A percentile compares a stretch with the other conserved stretches of the same genome.
Evolutionary conservation across 345 rosid genomes (phyloP).

Genomic region (Angophora floribunda): DNA sequence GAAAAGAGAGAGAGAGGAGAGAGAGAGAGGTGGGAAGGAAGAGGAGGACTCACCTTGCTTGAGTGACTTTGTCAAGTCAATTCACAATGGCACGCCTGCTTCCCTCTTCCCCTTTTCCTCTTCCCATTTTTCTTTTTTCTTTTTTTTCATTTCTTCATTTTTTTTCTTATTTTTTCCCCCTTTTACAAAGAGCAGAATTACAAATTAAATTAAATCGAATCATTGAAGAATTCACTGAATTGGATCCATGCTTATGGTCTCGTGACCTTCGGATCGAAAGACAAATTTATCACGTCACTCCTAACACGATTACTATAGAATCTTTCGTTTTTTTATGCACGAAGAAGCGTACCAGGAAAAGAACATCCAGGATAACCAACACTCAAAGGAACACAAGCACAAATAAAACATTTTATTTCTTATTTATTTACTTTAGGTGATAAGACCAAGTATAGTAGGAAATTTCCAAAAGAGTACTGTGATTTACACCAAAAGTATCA

Average conservation of each 20-base stretch:
- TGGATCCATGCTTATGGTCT: neutral
- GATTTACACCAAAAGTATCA: too few relatives aligned
- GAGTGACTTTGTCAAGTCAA: neutral
- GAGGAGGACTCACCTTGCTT: neutral
- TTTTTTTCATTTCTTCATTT: neutral
- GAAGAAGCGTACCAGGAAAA: too few relatives aligned
- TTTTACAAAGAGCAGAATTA: neutral
- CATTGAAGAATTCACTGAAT: neutral
- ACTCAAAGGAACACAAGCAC: too few relatives aligned
- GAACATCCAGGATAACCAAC: too few relatives aligned
- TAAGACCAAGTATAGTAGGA: too few relatives aligned
- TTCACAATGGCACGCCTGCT: neutral
- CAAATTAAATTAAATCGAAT: neutral
- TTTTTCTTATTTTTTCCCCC: too few relatives aligned
- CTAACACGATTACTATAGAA: too few relatives aligned
- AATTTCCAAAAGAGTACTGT: too few relatives aligned
- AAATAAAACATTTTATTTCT: too few relatives aligned
- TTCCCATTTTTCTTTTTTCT: neutral
- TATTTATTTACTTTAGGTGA: too few relatives aligned
- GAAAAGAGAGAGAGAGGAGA: neutral
- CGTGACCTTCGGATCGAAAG: neutral
- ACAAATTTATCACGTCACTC: neutral
- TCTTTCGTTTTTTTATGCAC: too few relatives aligned
- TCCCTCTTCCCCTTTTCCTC: neutral
- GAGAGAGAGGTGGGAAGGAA: neutral